Evolutionary conservation across 306 rosid species (phyloP), one percentile per base, ranked within the genome.

Genomic region (Begonia peltatifolia): DNA sequence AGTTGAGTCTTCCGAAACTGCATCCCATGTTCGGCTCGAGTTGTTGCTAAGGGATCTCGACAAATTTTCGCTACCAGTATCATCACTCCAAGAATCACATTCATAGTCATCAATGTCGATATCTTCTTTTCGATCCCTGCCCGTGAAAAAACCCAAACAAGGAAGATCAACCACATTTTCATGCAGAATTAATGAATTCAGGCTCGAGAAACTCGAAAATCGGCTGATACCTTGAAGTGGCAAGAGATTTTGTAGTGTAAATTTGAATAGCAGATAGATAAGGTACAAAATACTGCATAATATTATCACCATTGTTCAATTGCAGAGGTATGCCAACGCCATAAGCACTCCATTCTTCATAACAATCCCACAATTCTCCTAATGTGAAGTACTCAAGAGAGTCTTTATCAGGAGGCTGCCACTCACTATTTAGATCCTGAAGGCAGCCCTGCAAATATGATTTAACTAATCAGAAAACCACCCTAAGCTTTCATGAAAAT

Each of bases 281-380:
- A 5, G 95, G 95, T 53, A 79, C 84, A 42, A 65, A 77, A 76
- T 66, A 86, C 42, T 82, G 92, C 30, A 44, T 60, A 46, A 74
- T 74, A 0, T 69, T 57, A 11, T 71, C 85, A 14, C 69, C 77
- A 51, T 41, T 57, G 55, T 73, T 79, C 63, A 77, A 35, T 46
- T 30, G 73, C 63, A 82, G 60, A 4, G 82, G 70, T 6, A 65
- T 57, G 2, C 85, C 83, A 2, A 65, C 81, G 49, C 95, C 95
- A 62, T 59, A 82, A 4, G 95, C 93, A 54, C 95, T 86, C 93
- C 95, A 86, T 69, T 86, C 93, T n/a, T 68, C 41, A 38, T 74
- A 86, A 61, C 83, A 73, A 9, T 82, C 73, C 81, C 87, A 82
- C 11, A 86, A 74, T 55, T 86, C 81, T 55, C 73, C 71, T 50